Evolutionary conservation across 345 rosid genomes (phyloP), one percentile per base, ranked within the genome.

Genomic region (Aquilaria malaccensis): DNA sequence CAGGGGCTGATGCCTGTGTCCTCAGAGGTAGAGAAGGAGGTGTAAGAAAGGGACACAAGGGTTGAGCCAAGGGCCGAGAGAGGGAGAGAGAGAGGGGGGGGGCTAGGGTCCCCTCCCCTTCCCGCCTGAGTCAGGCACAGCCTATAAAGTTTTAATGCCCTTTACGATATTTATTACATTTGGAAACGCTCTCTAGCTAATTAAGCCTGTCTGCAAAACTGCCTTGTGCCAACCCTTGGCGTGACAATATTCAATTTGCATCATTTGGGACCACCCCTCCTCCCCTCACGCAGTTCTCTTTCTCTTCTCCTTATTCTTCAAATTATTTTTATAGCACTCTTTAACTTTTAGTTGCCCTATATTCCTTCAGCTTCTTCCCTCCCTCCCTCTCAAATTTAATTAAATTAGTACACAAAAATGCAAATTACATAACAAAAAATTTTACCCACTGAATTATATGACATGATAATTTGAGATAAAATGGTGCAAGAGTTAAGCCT

Each of bases 211-310:
- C 66, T 71, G 67, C 74, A 48, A 61, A 67, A 55, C 69, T 66
- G 68, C 74, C 51, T 65, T 68, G 71, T 58, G 33, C 58, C 59
- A 65, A 54, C 43, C 31, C 58, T 48, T 67, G 78, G 81, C 81
- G 79, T 80, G 81, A 68, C 74, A 76, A 73, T 80, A 80, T 80
- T 76, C 79, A 76, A 76, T 80, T 69, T 65, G 64, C 64, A 59
- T 69, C 61, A 22, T 65, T 47, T 50, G 79, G 83, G 83, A 79
- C 83, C 83, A 76, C 83, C 31, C 56, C 50, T 58, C 11, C 50
- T 63, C 30, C 13, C 33, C 45, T 29, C 12, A 58, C 67, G 29
- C 32, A 55, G 52, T 41, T 70, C 50, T 64, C 52, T n/a, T 30
- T 45, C 55, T 62, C 50, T 22, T 68, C 12, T n/a, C 50, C 15